These are phyloP conservation scores for Penicillium oxalicum DNA, from an alignment of 2,329 filamentous ascomycete genomes.

Conservation along the genomic window DNA sequence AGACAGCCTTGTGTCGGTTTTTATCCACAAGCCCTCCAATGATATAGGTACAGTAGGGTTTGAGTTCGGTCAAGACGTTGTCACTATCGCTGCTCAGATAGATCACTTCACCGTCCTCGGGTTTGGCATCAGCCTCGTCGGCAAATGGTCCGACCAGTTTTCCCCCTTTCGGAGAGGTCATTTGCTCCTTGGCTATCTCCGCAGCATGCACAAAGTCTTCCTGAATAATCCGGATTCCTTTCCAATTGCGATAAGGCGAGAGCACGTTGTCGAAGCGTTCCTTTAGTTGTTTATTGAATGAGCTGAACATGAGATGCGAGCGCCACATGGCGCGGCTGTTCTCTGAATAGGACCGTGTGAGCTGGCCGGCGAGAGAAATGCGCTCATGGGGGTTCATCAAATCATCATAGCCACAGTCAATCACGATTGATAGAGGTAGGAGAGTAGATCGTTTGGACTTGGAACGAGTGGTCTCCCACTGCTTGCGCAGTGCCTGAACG, in stretches of 20 bases:
- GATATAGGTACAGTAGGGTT: constrained; percentile 85
- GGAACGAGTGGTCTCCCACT: constrained; percentile 20
- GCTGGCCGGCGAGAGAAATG: constrained; percentile 73
- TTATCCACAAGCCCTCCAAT: constrained; percentile 93
- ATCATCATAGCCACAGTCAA: constrained; percentile 89
- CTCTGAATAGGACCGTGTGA: constrained; percentile 84
- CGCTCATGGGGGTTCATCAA: constrained; percentile 84
- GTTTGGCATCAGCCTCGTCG: constrained; percentile 30
- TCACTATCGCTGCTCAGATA: constrained; percentile 92
- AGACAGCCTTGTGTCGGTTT: constrained; percentile 92
- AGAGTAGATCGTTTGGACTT: constrained; percentile 42
- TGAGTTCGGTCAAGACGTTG: constrained; percentile 72
- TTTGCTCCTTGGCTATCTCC: constrained; percentile 59
- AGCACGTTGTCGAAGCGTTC: constrained; percentile 75
- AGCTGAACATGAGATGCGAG: constrained; percentile 68
- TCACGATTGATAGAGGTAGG: constrained; percentile 71
- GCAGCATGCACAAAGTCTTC: constrained; percentile 68
- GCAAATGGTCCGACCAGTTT: constrained; percentile 55
- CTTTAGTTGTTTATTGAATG: constrained; percentile 68
- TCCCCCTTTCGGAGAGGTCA: constrained; percentile 55
- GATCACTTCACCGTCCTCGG: constrained; percentile 57
- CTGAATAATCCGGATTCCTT: constrained; percentile 65
- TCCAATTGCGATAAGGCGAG: constrained; percentile 72
- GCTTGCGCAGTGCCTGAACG: constrained; percentile 23
- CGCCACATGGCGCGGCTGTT: constrained; percentile 65